Conservation (phyloP, 495 filamentous ascomycete species). For the Corynascus novoguineensis region DNA sequence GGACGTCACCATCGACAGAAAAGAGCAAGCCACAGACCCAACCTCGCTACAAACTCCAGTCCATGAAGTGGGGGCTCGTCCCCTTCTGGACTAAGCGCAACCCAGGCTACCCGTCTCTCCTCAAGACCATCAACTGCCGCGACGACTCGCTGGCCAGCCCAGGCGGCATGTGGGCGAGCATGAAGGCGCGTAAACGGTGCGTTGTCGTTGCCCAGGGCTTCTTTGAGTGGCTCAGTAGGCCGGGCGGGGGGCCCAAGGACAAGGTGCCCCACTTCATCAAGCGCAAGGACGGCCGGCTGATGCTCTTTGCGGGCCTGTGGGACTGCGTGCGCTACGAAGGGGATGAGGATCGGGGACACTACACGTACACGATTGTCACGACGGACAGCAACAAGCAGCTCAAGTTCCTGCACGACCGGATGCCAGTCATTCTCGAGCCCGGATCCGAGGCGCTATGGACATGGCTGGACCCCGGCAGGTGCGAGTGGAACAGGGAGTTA, state of each 20-base stretch:
- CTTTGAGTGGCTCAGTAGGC: slow-evolving; percentile 95
- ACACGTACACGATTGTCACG: slow-evolving; percentile 89
- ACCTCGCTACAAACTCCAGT: slow-evolving; percentile 66
- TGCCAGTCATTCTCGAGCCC: slow-evolving; percentile 88
- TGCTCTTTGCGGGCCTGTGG: slow-evolving; percentile 90
- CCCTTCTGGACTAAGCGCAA: slow-evolving; percentile 35
- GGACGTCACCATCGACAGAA: not conserved
- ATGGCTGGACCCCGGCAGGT: slow-evolving; percentile 73
- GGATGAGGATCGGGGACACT: slow-evolving; percentile 31
- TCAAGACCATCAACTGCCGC: slow-evolving; percentile 92
- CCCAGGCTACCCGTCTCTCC: slow-evolving; percentile 63
- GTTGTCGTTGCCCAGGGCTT: slow-evolving; percentile 85
- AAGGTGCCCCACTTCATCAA: slow-evolving; percentile 78
- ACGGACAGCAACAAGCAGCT: slow-evolving; percentile 75
- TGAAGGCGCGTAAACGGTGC: slow-evolving; percentile 86
- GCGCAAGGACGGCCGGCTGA: slow-evolving; percentile 72
- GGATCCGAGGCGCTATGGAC: slow-evolving; percentile 60
- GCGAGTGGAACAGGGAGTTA: slow-evolving; percentile 71
- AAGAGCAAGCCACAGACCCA: not conserved
- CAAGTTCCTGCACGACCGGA: slow-evolving; percentile 82
- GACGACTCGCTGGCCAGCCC: slow-evolving; percentile 76
- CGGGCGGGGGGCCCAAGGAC: slow-evolving; percentile 56
- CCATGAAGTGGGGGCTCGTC: slow-evolving; percentile 79
- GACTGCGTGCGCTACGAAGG: slow-evolving; percentile 63
- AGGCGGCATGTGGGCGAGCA: slow-evolving; percentile 81